These are phyloP conservation scores for Hypoxylon sp. DNA, from an alignment of 2,329 filamentous ascomycete genomes.

Conservation along the genomic window DNA sequence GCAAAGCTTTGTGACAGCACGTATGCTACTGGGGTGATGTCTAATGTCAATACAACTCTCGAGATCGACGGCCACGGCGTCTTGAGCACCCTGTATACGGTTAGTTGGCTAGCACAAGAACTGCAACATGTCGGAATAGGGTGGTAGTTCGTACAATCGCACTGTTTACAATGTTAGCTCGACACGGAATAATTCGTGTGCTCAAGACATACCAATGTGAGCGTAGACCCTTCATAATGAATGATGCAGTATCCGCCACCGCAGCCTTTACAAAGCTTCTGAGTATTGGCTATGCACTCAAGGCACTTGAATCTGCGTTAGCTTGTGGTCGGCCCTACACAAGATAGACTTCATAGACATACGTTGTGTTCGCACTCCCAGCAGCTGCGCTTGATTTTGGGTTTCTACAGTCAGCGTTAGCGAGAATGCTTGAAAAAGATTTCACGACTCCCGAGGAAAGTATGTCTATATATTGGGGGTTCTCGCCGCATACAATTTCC, in stretches of 20 bases:
- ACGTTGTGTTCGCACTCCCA: constrained; percentile 89
- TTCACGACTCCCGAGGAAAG: constrained; percentile 5
- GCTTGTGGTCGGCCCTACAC: neutral
- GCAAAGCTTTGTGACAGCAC: neutral
- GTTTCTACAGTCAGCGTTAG: constrained; percentile 54
- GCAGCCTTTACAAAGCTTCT: constrained; percentile 79
- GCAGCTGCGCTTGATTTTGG: constrained; percentile 75
- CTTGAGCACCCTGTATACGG: constrained; percentile 55
- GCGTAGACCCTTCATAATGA: constrained; percentile 85
- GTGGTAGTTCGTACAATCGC: constrained; percentile 59
- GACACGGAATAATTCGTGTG: neutral
- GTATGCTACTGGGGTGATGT: neutral
- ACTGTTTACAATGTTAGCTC: constrained; percentile 56
- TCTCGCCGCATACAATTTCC: constrained; percentile 52
- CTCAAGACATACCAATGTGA: constrained; percentile 63
- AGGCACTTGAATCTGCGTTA: constrained; percentile 69
- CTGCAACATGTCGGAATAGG: neutral
- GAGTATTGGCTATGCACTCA: constrained; percentile 78
- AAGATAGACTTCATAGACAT: constrained; percentile 51
- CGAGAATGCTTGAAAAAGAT: neutral
- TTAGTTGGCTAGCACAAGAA: constrained; percentile 24
- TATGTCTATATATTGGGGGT: constrained; percentile 24
- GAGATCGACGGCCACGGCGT: constrained; percentile 52
- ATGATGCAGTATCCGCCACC: constrained; percentile 84
- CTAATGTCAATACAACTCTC: constrained; percentile 45